Evolutionary conservation across 176 grass and related monocot species (phyloP).

Genomic region (Oropetium thomaeum): DNA sequence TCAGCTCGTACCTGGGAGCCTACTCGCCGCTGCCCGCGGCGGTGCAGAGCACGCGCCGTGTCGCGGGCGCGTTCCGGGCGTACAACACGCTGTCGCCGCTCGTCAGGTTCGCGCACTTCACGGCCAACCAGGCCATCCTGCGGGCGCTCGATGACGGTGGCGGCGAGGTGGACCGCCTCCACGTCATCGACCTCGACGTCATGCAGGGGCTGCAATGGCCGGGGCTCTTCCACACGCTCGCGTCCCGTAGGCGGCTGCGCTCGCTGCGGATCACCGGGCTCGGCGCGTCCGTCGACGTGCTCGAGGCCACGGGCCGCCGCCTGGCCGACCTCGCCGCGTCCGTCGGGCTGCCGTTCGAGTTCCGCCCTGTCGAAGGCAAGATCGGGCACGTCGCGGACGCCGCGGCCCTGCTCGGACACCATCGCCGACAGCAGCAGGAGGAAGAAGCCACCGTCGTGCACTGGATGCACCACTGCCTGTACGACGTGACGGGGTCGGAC

Average conservation of each 20-base stretch:
- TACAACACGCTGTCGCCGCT: slow-evolving; percentile 89
- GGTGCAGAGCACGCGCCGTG: slow-evolving; percentile 47
- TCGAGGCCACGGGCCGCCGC: slow-evolving; percentile 67
- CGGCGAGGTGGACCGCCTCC: slow-evolving; percentile 57
- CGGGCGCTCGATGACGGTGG: slow-evolving; percentile 50
- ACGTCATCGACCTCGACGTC: slow-evolving; percentile 87
- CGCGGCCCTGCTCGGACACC: slow-evolving; percentile 34
- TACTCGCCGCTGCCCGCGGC: slow-evolving; percentile 55
- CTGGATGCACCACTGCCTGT: slow-evolving; percentile 96
- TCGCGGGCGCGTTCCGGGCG: slow-evolving; percentile 56
- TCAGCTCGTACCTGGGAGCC: slow-evolving; percentile 75
- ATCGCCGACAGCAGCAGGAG: no score
- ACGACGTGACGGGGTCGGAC: slow-evolving; percentile 90
- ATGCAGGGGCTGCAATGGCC: slow-evolving; percentile 98
- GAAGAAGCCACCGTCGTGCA: slow-evolving; percentile 71
- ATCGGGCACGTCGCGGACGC: slow-evolving; percentile 60
- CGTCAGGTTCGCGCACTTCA: slow-evolving; percentile 97
- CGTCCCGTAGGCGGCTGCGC: slow-evolving; percentile 46
- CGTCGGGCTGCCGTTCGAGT: slow-evolving; percentile 75
- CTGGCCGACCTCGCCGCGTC: slow-evolving; percentile 69
- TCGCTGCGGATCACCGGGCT: slow-evolving; percentile 78
- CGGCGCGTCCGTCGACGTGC: slow-evolving; percentile 72
- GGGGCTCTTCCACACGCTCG: slow-evolving; percentile 84
- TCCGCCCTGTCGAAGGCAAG: slow-evolving; percentile 70
- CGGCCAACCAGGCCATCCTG: slow-evolving; percentile 88